A percentile compares a stretch with the other conserved stretches of the same genome.
These are phyloP conservation scores for Neoboletus brunneissimus DNA, from an alignment of 768 basidiomycete species.

Conservation along the genomic window DNA sequence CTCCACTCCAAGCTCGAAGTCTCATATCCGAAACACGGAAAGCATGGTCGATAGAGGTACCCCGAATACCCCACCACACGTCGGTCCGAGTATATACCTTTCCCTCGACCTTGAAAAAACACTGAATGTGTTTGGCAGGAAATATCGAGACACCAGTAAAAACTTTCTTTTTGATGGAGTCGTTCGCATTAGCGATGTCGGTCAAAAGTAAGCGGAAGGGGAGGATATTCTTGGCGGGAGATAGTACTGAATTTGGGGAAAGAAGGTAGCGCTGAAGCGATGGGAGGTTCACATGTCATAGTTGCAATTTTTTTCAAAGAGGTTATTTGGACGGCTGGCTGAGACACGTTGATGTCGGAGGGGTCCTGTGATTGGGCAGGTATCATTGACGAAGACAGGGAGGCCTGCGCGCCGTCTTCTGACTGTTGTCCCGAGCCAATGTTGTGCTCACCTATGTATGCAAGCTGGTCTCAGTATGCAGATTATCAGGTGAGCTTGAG, in stretches of 20 bases:
- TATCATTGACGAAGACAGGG: background rate
- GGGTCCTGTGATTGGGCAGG: background rate
- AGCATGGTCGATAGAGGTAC: background rate
- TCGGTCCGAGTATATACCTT: constrained; percentile 9
- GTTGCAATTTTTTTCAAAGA: too few relatives aligned
- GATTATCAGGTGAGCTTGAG: constrained; percentile 1
- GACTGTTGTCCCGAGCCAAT: background rate
- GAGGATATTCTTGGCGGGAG: constrained; percentile 19
- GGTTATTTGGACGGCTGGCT: background rate
- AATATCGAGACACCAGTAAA: constrained; percentile 21
- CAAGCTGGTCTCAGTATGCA: too few relatives aligned
- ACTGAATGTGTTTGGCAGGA: constrained; percentile 6
- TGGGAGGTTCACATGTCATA: background rate
- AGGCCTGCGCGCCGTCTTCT: background rate
- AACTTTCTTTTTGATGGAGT: constrained; percentile 17
- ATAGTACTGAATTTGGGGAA: constrained; percentile 13
- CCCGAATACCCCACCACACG: constrained; percentile 4
- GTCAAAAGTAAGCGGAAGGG: constrained; percentile 25
- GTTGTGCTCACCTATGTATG: background rate
- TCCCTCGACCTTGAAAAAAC: background rate
- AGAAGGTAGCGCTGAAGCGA: background rate
- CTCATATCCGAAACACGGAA: background rate
- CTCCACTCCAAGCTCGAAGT: constrained; percentile 3
- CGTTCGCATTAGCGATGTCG: constrained; percentile 19
- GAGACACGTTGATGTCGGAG: background rate